Evolutionary conservation across 805 yeast genomes (phyloP).

Genomic region (Yarrowia sp.): DNA sequence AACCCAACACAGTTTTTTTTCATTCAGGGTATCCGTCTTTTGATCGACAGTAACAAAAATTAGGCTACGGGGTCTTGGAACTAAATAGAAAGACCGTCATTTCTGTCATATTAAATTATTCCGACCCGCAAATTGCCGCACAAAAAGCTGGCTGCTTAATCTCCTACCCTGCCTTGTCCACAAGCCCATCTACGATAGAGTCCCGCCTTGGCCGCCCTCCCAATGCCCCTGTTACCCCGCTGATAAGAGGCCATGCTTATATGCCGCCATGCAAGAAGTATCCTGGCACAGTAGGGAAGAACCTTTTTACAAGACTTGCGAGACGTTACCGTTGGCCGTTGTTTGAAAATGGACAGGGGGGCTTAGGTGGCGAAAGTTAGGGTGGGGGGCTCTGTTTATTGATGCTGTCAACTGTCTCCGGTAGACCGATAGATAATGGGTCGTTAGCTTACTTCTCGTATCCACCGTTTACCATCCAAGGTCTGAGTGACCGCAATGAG

Average conservation of each 20-base stretch:
- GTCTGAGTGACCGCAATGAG: background rate
- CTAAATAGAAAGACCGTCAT: no score
- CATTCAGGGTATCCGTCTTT: conserved; percentile 7
- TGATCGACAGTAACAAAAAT: background rate
- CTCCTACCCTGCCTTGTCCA: no score
- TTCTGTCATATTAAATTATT: no score
- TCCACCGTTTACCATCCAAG: conserved; percentile 2
- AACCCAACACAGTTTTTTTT: background rate
- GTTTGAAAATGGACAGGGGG: conserved; percentile 3
- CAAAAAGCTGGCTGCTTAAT: no score
- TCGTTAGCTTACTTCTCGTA: background rate
- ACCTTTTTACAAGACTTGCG: background rate
- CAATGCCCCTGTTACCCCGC: conserved; percentile 16
- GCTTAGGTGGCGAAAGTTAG: background rate
- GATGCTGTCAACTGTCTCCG: no score
- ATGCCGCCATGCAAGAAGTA: conserved; percentile 4
- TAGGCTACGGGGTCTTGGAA: no score
- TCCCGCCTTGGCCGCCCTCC: background rate
- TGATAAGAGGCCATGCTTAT: conserved; percentile 1
- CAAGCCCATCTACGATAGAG: no score
- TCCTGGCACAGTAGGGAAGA: background rate
- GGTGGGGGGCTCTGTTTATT: background rate
- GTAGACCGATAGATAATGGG: background rate
- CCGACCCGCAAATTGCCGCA: no score
- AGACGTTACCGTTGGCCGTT: background rate